A percentile compares a stretch with the other conserved stretches of the same genome.
Evolutionary conservation across 78 protist genomes (phyloP).

Genomic region (Andalucia godoyi): DNA sequence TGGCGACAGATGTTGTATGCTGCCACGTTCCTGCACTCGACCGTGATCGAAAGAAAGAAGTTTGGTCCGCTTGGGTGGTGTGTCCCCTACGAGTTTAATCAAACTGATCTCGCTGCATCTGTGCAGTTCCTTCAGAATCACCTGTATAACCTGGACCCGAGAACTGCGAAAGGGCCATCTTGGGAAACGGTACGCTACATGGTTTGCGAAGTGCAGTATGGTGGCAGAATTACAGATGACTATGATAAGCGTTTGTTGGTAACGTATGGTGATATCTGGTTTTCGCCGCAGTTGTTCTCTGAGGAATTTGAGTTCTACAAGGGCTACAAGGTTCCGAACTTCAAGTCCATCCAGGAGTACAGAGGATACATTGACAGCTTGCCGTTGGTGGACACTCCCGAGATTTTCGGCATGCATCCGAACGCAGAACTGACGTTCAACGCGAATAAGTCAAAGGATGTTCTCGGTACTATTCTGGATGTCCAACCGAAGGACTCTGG

Average conservation of each 20-base stretch:
- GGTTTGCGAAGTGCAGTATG: constrained; percentile 77
- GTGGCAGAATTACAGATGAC: constrained; percentile 79
- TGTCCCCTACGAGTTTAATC: constrained; percentile 80
- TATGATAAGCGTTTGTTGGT: constrained; percentile 38
- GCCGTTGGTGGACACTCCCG: constrained; percentile 48
- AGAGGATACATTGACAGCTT: constrained; percentile 19
- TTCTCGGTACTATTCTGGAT: constrained; percentile 34
- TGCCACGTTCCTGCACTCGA: constrained; percentile 60
- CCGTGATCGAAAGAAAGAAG: constrained; percentile 67
- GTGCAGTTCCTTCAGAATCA: constrained; percentile 54
- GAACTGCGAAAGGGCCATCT: constrained; percentile 22
- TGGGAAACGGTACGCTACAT: constrained; percentile 72
- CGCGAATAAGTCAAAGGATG: background rate
- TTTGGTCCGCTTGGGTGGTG: constrained; percentile 77
- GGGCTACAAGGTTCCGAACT: background rate
- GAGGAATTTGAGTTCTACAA: background rate
- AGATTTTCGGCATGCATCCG: constrained; percentile 71
- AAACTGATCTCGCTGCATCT: constrained; percentile 56
- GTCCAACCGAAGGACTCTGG: constrained; percentile 53
- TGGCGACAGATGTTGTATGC: constrained; percentile 57
- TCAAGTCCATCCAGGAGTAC: background rate
- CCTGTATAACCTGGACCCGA: constrained; percentile 32
- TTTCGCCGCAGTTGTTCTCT: background rate
- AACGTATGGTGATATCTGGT: constrained; percentile 26
- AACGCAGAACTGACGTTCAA: constrained; percentile 69